Conservation (phyloP, 2,329 filamentous ascomycete genomes). For the Endoconidiophora polonica region DNA sequence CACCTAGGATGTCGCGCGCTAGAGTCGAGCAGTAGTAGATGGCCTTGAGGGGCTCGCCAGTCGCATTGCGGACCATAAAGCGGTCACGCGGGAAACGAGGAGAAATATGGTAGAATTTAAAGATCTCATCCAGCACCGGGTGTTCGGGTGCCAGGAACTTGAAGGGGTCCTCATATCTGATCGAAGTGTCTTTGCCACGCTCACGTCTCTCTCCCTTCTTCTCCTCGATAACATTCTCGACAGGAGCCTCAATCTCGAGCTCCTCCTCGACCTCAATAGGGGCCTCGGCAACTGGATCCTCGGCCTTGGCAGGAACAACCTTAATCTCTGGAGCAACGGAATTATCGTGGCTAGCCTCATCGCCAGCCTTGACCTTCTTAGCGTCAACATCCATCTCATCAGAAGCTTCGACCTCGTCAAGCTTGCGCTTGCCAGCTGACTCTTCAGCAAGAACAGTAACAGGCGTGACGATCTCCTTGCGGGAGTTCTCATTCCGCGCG, state of each 20-base stretch:
- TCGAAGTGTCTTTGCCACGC: constrained; percentile 30
- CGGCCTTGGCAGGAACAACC: background rate
- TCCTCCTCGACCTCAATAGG: constrained; percentile 6
- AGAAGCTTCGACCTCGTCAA: constrained; percentile 21
- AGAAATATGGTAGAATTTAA: constrained; percentile 71
- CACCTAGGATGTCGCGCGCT: constrained; percentile 65
- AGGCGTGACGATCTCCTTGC: constrained; percentile 22
- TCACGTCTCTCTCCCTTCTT: constrained; percentile 2
- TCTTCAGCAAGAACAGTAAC: constrained; percentile 18
- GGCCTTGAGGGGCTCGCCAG: constrained; percentile 75
- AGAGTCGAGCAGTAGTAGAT: constrained; percentile 90
- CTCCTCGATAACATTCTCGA: background rate
- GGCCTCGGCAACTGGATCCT: constrained; percentile 12
- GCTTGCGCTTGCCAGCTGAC: constrained; percentile 20
- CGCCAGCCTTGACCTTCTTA: constrained; percentile 17
- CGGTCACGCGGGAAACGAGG: constrained; percentile 72
- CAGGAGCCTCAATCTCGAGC: constrained; percentile 6
- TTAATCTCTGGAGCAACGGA: constrained; percentile 8
- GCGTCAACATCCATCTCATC: constrained; percentile 23
- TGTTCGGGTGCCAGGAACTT: constrained; percentile 70
- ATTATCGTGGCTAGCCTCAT: constrained; percentile 13
- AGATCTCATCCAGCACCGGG: constrained; percentile 59
- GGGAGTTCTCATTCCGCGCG: constrained; percentile 50
- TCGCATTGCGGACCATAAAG: constrained; percentile 90
- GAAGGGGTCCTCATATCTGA: constrained; percentile 63